Conservation (phyloP, 2,329 filamentous ascomycete species). For the Alternaria sp. region DNA sequence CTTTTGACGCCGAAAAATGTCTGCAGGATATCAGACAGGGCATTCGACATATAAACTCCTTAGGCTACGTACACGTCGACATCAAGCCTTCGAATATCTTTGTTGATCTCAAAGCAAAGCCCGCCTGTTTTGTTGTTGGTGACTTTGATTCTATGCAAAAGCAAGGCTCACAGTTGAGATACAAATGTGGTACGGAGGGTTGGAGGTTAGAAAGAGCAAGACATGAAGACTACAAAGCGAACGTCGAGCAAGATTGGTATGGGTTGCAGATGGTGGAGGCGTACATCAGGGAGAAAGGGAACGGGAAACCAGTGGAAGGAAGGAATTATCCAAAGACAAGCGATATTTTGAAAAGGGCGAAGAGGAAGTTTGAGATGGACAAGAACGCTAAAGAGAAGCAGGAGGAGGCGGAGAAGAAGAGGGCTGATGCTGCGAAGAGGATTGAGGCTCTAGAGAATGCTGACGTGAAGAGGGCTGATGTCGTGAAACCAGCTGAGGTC, state of each 20-base stretch:
- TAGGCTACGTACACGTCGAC: constrained; percentile 10
- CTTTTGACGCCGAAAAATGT: background rate
- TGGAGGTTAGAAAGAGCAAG: background rate
- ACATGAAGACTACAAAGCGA: background rate
- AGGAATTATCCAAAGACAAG: background rate
- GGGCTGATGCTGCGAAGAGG: no score
- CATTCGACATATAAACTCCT: constrained; percentile 10
- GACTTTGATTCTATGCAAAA: constrained; percentile 3
- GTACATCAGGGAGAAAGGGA: constrained; percentile 5
- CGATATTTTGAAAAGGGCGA: background rate
- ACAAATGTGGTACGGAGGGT: background rate
- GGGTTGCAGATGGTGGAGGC: constrained; percentile 4
- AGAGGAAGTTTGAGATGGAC: background rate
- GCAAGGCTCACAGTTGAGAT: background rate
- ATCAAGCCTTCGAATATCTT: constrained; percentile 20
- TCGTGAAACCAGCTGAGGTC: no score
- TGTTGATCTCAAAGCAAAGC: background rate
- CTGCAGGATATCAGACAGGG: background rate
- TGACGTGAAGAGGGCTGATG: background rate
- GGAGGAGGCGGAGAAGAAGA: no score
- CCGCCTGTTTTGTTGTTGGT: background rate
- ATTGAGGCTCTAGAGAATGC: background rate
- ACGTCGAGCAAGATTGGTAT: constrained; percentile 8
- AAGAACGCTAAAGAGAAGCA: no score
- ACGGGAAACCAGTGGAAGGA: background rate